These are phyloP conservation scores for Leccinum cinnamomeum DNA, from an alignment of 1,284 basidiomycete genomes.

Conservation along the genomic window DNA sequence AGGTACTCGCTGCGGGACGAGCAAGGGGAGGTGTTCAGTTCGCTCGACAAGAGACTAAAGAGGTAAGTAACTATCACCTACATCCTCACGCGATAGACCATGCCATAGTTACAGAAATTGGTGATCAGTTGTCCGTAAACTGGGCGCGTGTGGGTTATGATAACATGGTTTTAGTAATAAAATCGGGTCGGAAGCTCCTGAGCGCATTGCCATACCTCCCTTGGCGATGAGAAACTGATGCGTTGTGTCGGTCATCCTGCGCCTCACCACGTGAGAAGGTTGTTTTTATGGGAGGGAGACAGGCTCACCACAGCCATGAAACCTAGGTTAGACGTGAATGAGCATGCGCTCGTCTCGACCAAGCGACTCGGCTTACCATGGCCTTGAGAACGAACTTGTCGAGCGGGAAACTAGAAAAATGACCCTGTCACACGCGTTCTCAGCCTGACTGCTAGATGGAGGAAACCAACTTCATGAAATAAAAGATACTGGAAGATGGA, in stretches of 20 bases:
- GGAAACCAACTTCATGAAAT: conserved; percentile 23
- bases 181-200: neutral
- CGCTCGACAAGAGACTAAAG: neutral
- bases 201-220: conserved; percentile 18
- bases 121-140: conserved; percentile 21
- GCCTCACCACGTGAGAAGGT: conserved; percentile 1
- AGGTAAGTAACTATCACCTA: conserved; percentile 7
- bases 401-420: conserved; percentile 10
- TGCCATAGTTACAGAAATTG: conserved; percentile 18
- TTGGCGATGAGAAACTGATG: conserved; percentile 24
- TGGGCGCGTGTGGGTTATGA: neutral
- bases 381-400: conserved; percentile 10
- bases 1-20: conserved; percentile 15
- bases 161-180: conserved; percentile 5
- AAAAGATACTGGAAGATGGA: conserved; percentile 13
- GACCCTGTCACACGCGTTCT: neutral
- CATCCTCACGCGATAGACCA: conserved; percentile 14
- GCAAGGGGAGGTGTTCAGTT: neutral
- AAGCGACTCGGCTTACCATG: conserved; percentile 13
- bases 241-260: conserved; percentile 18
- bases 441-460: neutral
- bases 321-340: conserved; percentile 12
- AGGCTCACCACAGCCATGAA: conserved; percentile 19
- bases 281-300: neutral
- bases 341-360: neutral